Base-by-base conservation (phyloP, 2,329 filamentous ascomycete species). In the Fusarium torulosum region DNA sequence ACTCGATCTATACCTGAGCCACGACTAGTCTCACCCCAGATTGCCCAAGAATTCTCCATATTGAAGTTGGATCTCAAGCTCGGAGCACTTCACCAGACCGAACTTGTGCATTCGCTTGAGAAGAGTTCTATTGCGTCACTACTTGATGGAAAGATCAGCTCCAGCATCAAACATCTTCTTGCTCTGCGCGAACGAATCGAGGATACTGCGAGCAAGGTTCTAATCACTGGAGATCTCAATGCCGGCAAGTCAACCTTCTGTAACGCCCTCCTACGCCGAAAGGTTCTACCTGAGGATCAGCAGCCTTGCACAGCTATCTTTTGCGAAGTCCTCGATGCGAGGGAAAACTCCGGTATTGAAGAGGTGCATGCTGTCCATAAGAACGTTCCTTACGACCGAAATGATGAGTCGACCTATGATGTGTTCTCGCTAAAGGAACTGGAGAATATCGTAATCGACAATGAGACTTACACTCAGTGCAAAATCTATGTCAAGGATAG, bases 171-270 rank as follows among this genome's bases (percentile, higher is more conserved):
- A 72, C 96, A 99, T 79, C 85, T 99, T 2, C 85, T 93, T 56
- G 89, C 92, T 0, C 84, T 99, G 33, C 90, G 94, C 62, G 96
- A 98, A 70, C 90, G 96, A 53, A 99, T 99, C 66, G 96, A 98
- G 77, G 96, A 99, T 78, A 98, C 93, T 0, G 93, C 95, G 6
- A 98, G 95, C 80, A 99, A 99, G 78, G 96, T 99, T 2, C 81
- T 99, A 59, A 90, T 99, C 19, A 99, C 96, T 0, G 96, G 96
- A 74, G 96, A 99, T 76, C 80, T 99, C 53, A 99, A 99, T 75
- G 95, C 96, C 10, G 96, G 96, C 75, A 99, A 99, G 77, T 99
- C 96, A 6, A 99, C 96, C 1, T 99, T 99, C 74, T 99, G 96
- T 82, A 99, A 99, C 79, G 96, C 96, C n/a, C 83, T 99, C 3